phyloP scores from a whole-genome alignment of 2,329 filamentous ascomycete species.

The Phaeosphaeriaceae sp. region DNA sequence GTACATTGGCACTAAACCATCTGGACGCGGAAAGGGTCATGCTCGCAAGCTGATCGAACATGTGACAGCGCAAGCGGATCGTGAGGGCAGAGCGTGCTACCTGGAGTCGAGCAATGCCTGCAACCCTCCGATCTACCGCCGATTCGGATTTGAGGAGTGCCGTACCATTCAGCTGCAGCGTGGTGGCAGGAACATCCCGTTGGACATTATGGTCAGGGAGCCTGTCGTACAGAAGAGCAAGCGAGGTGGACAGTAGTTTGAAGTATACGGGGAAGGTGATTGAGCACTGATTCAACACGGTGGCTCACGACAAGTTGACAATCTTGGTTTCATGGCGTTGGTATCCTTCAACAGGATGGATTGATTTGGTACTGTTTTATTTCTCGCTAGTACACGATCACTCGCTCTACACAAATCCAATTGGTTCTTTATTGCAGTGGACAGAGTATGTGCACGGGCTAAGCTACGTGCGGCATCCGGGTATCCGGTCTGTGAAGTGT shows the following conservation, averaged over 20 bases:
- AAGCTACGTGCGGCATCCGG: neutral
- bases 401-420: neutral
- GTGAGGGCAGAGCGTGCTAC: conserved; percentile 73
- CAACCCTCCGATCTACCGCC: conserved; percentile 77
- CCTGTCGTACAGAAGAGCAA: conserved; percentile 52
- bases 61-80: conserved; percentile 72
- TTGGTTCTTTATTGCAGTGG: neutral
- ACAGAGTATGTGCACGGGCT: neutral
- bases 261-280: conserved; percentile 1
- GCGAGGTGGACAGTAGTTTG: conserved; percentile 13
- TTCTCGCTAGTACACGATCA: neutral
- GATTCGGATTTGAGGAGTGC: conserved; percentile 75
- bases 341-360: conserved; percentile 32
- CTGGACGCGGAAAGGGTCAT: conserved; percentile 75
- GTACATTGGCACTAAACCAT: conserved; percentile 79
- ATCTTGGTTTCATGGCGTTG: neutral
- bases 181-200: conserved; percentile 64
- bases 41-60: conserved; percentile 74
- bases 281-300: conserved; percentile 36
- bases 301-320: conserved; percentile 3
- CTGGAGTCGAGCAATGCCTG: conserved; percentile 76
- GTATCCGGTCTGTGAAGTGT: too few relatives aligned
- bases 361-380: neutral
- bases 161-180: conserved; percentile 70
- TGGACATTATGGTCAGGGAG: conserved; percentile 86